Evolutionary conservation across 495 filamentous ascomycete species (phyloP), one percentile per base, ranked within the genome.

Genomic region (Xylaria palmicola): DNA sequence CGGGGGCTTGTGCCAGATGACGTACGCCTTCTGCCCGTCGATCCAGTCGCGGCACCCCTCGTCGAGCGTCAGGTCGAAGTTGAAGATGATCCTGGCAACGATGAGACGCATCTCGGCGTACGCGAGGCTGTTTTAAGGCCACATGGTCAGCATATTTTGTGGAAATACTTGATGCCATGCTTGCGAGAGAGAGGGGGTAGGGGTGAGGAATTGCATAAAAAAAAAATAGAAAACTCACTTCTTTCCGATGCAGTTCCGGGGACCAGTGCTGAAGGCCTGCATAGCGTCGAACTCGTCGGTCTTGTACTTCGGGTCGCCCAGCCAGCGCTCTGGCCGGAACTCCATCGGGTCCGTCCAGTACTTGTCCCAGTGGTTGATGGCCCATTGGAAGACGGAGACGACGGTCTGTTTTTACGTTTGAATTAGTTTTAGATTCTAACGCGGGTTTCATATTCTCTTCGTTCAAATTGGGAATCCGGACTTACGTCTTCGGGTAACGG

Each of bases 161-260:
- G 22, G 24, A 3, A 32, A 12, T 15, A 4, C 7, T 10, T 17
- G 15, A 41, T 17, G 6, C n/a, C 39, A 5, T 10, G 6, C 32
- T 10, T 10, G 6, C n/a, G 6, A 6, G 9, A 24, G 45, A 15
- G 20, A 24, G 12, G 45, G 45, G 15, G 19, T 27, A 50, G 40
- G 7, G 47, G 24, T 20, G 17, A 20, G 45, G n/a, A n/a, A n/a
- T n/a, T n/a, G n/a, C n/a, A n/a, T n/a, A n/a, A n/a, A n/a, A n/a
- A n/a, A n/a, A n/a, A n/a, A n/a, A n/a, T 13, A 20, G 15, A 41
- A 7, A 26, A 77, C 82, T 69, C 67, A 86, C 83, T 80, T 81
- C 63, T 75, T 72, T 27, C 84, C 84, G 44, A 85, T 73, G 57
- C 84, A 87, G 62, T 83, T 81, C 39, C 85, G 65, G 10, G 79